Base-by-base conservation (phyloP, 2,329 filamentous ascomycete species). In the Teratosphaeria gauchensis region DNA sequence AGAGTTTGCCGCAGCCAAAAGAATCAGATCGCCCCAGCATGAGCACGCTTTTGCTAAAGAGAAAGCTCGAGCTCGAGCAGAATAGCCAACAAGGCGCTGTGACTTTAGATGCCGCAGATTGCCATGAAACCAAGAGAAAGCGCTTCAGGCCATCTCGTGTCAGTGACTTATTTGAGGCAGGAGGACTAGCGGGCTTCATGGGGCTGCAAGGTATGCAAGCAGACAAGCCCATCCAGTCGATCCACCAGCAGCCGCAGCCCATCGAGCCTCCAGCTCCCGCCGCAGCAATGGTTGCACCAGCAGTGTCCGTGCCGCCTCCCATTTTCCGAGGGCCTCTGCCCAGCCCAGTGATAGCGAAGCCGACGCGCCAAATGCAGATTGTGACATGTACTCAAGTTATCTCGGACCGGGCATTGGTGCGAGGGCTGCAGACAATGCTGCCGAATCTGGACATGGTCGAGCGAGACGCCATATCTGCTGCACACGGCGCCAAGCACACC, bases 391-490 rank as follows among this genome's bases (percentile, higher is more conserved):
- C 80, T 0, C 72, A 70, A 11, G 66, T 80, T 42, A 74, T 73
- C 38, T 70, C 65, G 51, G 73, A 78, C 16, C 78, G 81, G 35
- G 54, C 60, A 0, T 65, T 88, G 1, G 66, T 84, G 12, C 78
- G 75, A n/a, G 65, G 72, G 1, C 72, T 89, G 1, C 76, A 82
- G 60, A 68, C 72, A 1, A 64, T 77, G 0, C 80, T 83, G 64
- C 77, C 82, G 0, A 63, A 67, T 0, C 73, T 82, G 6, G 74
- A 79, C 1, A 72, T 88, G 32, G 74, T 87, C 8, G 85, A 88
- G 62, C 78, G 85, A 54, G 83, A 87, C 63, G 59, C 71, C 71
- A 4, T 64, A 65, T 3, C 64, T 68, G 56, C 68, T 63, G 7
- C 11, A 35, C 63, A 21, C 53, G 38, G 51, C 56, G 30, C 32